Conservation (phyloP, 2,329 filamentous ascomycete species). For the Hypocreales sp. region DNA sequence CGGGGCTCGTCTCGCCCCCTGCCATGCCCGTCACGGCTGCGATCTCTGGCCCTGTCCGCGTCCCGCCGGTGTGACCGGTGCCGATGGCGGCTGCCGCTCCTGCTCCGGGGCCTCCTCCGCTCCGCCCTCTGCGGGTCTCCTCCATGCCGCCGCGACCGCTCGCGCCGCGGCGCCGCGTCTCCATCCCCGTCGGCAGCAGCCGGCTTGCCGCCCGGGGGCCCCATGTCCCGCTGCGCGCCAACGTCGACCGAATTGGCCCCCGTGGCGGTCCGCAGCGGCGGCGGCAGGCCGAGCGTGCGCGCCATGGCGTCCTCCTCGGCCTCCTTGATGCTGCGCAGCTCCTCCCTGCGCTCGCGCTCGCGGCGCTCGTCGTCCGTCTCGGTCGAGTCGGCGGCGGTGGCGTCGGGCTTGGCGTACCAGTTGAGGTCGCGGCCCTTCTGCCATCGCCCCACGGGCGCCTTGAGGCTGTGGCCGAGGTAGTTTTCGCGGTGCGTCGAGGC, state of each 20-base stretch:
- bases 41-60: constrained; percentile 7
- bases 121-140: constrained; percentile 15
- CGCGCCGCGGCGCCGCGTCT: constrained; percentile 10
- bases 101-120: constrained; percentile 19
- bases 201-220: constrained; percentile 10
- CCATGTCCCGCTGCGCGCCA: constrained; percentile 21
- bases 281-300: constrained; percentile 63
- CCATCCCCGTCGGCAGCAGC: constrained; percentile 11
- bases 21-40: constrained; percentile 4
- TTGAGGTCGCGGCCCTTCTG: constrained; percentile 57
- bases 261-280: constrained; percentile 41
- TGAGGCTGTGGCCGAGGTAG: constrained; percentile 77
- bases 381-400: constrained; percentile 25
- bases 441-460: constrained; percentile 87
- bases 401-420: constrained; percentile 47
- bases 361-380: constrained; percentile 44
- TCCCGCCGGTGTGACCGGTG: constrained; percentile 15
- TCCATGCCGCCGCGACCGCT: constrained; percentile 13
- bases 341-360: constrained; percentile 52
- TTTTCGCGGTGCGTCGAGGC: constrained; percentile 77
- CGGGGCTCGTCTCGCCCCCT: no score
- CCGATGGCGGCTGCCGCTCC: constrained; percentile 10
- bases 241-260: constrained; percentile 57
- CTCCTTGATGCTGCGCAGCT: constrained; percentile 71
- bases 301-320: constrained; percentile 87